Base-by-base conservation (phyloP, 345 rosid genomes). In the Camelina neglecta region DNA sequence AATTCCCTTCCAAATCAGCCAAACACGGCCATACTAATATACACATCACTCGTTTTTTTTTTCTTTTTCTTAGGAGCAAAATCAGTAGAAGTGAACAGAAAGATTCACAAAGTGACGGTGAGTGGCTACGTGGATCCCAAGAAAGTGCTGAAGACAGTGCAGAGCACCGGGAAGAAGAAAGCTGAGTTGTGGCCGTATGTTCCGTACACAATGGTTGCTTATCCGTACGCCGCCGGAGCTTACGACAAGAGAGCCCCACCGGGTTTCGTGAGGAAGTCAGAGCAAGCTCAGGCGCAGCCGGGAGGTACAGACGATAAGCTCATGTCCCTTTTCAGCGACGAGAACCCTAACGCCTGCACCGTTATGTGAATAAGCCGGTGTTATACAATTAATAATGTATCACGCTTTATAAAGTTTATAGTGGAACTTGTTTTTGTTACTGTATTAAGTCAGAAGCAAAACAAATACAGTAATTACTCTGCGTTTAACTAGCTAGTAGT, bases 121-220 rank as follows among this genome's bases (percentile, higher is more conserved):
- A 79, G 66, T 63, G 82, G 82, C 48, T 74, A 79, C 72, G 72
- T 74, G 11, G 82, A 79, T 7, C 78, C 78, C 0, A 79, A 79
- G 50, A 74, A 69, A 68, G 82, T 79, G 45, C 33, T 79, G 41
- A 79, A 74, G 67, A 39, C 0, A 62, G 75, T 79, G 2, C 79
- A 79, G 18, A 57, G 55, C 55, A 79, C 79, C 0, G 82, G 82
- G 7, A 79, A 74, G 54, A 72, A 72, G 75, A 73, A 73, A 63
- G 82, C 82, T 59, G 82, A 79, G 62, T 8, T 74, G 6, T 79
- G 82, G 82, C 82, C 82, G 49, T 79, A 79, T n/a, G 82, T 79
- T 26, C 82, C 79, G 8, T 79, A 79, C 53, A 68, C 74, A 4
- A 68, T 69, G 78, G 82, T 79, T 60, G 79, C 78, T 44, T 74